phyloP scores from a whole-genome alignment of 176 grass and related monocot species.

The Olyra latifolia region DNA sequence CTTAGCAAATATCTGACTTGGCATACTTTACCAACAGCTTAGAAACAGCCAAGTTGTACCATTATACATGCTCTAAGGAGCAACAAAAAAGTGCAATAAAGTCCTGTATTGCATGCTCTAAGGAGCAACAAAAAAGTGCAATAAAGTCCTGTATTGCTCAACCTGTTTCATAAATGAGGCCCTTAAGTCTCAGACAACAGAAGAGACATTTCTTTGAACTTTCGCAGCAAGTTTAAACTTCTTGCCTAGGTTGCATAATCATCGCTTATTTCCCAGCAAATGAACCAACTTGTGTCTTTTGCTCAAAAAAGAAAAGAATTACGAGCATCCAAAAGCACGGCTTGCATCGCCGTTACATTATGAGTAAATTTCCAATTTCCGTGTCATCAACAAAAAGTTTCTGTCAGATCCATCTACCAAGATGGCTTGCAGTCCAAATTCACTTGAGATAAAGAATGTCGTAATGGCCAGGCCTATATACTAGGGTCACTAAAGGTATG shows the following conservation, averaged over 20 bases:
- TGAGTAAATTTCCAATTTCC: background rate
- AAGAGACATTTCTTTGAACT: background rate
- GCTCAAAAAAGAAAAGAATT: background rate
- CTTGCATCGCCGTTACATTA: background rate
- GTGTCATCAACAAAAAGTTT: background rate
- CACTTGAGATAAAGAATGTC: constrained; percentile 27
- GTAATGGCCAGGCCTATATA: background rate
- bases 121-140: too few species aligned
- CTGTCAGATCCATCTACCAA: background rate
- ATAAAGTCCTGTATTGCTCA: too few species aligned
- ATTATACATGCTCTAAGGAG: too few species aligned
- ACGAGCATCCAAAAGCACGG: background rate
- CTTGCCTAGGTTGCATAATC: background rate
- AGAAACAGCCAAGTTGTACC: too few species aligned
- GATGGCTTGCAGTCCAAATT: background rate
- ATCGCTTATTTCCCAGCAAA: background rate
- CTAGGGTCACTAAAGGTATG: background rate
- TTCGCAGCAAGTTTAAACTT: background rate
- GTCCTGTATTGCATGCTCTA: too few species aligned
- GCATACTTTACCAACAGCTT: too few species aligned
- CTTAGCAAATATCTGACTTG: too few species aligned
- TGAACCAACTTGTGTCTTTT: background rate
- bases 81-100: too few species aligned
- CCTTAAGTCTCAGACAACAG: background rate
- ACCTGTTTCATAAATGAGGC: too few species aligned